Percentiles rank a stretch among this genome's conserved stretches.
Conservation (phyloP, 225 moss, liverwort and hornwort species). For the Sphagnum tenellum region DNA sequence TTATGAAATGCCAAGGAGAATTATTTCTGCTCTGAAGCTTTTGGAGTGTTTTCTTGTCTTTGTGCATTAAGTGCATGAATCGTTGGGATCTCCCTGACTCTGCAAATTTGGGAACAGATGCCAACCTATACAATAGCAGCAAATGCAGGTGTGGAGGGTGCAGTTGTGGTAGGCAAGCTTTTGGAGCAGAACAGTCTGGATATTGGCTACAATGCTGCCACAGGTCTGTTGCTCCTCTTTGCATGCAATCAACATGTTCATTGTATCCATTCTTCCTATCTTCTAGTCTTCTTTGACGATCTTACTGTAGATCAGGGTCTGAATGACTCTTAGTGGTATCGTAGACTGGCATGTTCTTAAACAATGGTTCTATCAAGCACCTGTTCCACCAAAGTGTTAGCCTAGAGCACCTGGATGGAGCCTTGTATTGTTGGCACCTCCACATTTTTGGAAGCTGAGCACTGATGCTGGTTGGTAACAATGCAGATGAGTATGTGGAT, state of each 20-base stretch:
- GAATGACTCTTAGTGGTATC: neutral
- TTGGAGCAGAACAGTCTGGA: conserved; percentile 39
- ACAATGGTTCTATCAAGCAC: no score
- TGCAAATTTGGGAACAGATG: conserved; percentile 16
- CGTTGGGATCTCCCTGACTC: no score
- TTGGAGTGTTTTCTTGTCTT: no score
- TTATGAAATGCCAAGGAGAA: no score
- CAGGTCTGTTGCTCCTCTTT: conserved; percentile 9
- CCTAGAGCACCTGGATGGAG: neutral
- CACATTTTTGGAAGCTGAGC: neutral
- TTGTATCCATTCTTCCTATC: neutral
- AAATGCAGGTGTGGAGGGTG: conserved; percentile 53
- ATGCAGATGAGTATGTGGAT: conserved; percentile 43
- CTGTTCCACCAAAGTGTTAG: no score
- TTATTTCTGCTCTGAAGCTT: no score
- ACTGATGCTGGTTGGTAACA: neutral
- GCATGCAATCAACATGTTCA: neutral
- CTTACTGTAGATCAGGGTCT: neutral
- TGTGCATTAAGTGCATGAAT: no score
- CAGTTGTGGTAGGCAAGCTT: conserved; percentile 50
- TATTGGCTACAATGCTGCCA: conserved; percentile 49
- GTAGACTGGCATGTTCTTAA: no score
- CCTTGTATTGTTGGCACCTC: neutral
- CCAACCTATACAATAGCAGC: conserved; percentile 41
- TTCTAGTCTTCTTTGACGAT: neutral